Base-by-base conservation (phyloP, 164 flowering plant genomes). In the Aristolochia contorta region DNA sequence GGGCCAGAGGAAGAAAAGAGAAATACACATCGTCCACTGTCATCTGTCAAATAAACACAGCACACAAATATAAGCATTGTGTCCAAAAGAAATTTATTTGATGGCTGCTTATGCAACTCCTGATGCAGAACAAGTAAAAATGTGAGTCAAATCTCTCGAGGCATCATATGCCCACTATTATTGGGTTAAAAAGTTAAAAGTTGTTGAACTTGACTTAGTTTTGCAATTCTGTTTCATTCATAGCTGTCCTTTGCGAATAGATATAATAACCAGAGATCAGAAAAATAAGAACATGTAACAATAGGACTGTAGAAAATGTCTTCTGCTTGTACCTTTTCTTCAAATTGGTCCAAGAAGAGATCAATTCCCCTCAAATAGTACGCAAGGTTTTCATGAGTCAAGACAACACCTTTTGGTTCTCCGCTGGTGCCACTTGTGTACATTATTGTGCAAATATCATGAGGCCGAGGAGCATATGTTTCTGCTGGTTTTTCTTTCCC, bases 341-440 rank as follows among this genome's bases (percentile, higher is more conserved):
- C 96, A 70, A 93, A 88, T 61, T 83, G 94, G 16, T 76, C 87
- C 85, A 93, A 33, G 67, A 78, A 90, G 19, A 88, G 71, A 75
- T 90, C 92, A 10, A 86, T 56, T 16, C 96, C 97, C 65, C 69
- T 66, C 33, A 88, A 80, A 59, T 63, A 59, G 23, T 64, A 57
- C 20, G 79, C 73, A 52, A 76, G 56, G 51, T 75, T 86, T 77
- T 90, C 96, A 66, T 93, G 97, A 12, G 96, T 88, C 66, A 93
- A 54, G 46, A 90, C 71, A 50, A 85, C 99, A 43, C 99, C 99
- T 80, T 93, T 93, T 12, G 99, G 99, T 49, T 81, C 82, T 54
- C 99, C 99, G 72, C 91, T 90, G 37, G 99, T 90, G 47, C 99
- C 99, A 66, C 99, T 93, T 16, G 99, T 93, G 73, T 93, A 93